Conservation (phyloP, 2,329 filamentous ascomycete genomes). For the Exophiala lecanii-corni region DNA sequence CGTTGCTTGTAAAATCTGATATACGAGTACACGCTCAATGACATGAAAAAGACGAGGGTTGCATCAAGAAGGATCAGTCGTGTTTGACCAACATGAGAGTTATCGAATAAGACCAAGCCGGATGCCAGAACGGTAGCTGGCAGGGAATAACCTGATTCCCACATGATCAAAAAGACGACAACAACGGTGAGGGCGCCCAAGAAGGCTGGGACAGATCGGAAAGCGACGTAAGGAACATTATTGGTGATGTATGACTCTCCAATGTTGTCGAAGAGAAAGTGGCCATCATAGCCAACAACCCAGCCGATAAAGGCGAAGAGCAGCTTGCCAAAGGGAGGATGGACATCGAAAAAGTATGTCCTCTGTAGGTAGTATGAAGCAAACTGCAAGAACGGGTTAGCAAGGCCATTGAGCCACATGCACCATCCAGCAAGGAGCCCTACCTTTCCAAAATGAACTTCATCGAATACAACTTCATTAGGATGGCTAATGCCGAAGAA, state of each 20-base stretch:
- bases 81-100: constrained; percentile 95
- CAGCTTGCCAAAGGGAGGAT: constrained; percentile 96
- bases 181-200: constrained; percentile 89
- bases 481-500: constrained; percentile 97
- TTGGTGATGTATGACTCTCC: constrained; percentile 96
- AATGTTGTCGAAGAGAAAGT: constrained; percentile 98
- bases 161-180: constrained; percentile 97
- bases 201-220: constrained; percentile 85
- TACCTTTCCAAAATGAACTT: constrained; percentile 99
- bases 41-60: constrained; percentile 92
- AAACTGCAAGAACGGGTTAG: constrained; percentile 33
- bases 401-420: neutral
- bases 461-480: constrained; percentile 95
- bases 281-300: constrained; percentile 94
- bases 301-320: constrained; percentile 95
- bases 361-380: constrained; percentile 79
- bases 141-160: constrained; percentile 96
- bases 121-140: constrained; percentile 86
- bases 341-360: constrained; percentile 99
- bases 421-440: neutral
- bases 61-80: constrained; percentile 91
- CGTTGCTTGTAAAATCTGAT: constrained; percentile 97
- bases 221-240: constrained; percentile 95
- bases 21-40: constrained; percentile 87
- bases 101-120: constrained; percentile 86